Base-by-base conservation (phyloP, 2,329 filamentous ascomycete genomes). In the Drechmeria coniospora region DNA sequence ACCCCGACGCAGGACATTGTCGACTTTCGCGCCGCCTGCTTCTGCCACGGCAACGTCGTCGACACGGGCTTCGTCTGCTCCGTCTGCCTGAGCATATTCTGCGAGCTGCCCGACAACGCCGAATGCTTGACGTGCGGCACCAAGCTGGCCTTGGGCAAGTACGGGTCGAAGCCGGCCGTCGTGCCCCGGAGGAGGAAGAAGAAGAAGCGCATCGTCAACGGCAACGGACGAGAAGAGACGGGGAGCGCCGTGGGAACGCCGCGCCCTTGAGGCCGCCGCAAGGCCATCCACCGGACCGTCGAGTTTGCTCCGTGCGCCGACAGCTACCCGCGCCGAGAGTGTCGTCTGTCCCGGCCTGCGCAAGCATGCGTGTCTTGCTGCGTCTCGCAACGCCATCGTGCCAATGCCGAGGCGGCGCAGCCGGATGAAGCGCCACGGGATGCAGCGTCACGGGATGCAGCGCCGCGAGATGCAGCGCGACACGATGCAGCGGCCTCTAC, bases 1-100 rank as follows among this genome's bases (percentile, higher is more conserved):
- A 61, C 78, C 4, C 86, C 90, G 0, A 82, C 79, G 6, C 76
- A 82, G 21, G 79, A 86, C 31, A 75, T 79, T 24, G 84, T 98
- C 23, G 92, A 98, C 55, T 98, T 98, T 50, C 74, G 90, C 23
- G 87, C 92, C n/a, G 90, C 90, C 4, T 98, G 90, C 50, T 98
- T 98, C 57, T 98, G 90, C 50, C 90, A 98, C 55, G 68, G 87
- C 27, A 73, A 72, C 20, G 83, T 95, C 13, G 78, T 98, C 23
- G 83, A 94, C 53, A 73, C 86, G 2, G 90, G 86, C 7, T 98
- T 82, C 49, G 87, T 98, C 21, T 98, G 90, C 60, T 92, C 82
- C 35, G 84, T 98, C 41, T 98, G 90, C 47, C 61, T 98, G 24
- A 92, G 82, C 51, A 98, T 92, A 43, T 93, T 92, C 50, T 93